phyloP scores from a whole-genome alignment of 352 stramenopile genomes.

The Globisporangium echinulatum region DNA sequence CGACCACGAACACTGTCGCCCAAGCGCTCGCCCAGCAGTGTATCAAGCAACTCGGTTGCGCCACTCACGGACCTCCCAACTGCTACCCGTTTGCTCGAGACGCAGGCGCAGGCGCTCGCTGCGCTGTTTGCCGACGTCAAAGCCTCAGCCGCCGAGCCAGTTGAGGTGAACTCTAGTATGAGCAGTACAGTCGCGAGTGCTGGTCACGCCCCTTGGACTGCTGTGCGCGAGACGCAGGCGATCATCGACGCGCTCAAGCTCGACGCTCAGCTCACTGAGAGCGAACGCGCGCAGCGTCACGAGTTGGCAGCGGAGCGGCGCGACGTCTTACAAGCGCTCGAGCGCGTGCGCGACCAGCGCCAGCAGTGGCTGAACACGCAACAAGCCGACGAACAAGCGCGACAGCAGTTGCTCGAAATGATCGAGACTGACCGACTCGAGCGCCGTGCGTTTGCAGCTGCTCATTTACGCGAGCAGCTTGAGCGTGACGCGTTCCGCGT shows the following conservation, averaged over 20 bases:
- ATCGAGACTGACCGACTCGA: slow-evolving; percentile 5
- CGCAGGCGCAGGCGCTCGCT: slow-evolving; percentile 10
- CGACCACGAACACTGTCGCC: too few species aligned
- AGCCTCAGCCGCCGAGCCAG: background rate
- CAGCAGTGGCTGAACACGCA: background rate
- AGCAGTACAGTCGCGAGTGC: background rate
- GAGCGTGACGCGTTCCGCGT: background rate
- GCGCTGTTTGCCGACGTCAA: slow-evolving; percentile 3
- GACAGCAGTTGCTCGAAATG: slow-evolving; percentile 1
- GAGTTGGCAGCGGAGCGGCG: background rate
- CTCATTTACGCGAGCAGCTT: background rate
- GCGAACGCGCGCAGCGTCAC: slow-evolving; percentile 1
- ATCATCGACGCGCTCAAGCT: slow-evolving; percentile 5
- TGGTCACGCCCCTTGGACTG: background rate
- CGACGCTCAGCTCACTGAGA: background rate
- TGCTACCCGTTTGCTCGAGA: slow-evolving; percentile 2
- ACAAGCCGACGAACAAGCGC: background rate
- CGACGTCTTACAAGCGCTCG: slow-evolving; percentile 1
- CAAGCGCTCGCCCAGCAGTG: background rate
- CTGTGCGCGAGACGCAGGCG: background rate
- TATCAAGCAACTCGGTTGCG: too few species aligned
- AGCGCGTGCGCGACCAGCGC: background rate
- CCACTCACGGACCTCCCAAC: background rate
- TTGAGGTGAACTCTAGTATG: background rate
- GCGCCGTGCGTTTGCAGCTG: background rate